Evolutionary conservation across 179 eudicot species (phyloP), one percentile per base, ranked within the genome.

Genomic region (Amaranthus tricolor): DNA sequence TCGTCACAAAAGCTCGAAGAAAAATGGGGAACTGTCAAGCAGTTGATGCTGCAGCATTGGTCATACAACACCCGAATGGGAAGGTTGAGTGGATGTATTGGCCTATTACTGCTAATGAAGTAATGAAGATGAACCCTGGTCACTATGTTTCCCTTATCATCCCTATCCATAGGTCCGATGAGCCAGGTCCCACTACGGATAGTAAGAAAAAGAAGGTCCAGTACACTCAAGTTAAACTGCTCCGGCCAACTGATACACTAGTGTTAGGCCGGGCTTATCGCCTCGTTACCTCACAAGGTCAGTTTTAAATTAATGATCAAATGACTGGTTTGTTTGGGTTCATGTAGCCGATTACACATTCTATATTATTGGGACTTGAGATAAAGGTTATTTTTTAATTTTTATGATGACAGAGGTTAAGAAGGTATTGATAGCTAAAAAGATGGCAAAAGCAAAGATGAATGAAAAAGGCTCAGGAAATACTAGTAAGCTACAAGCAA

Each of bases 21-120:
- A 66, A 82, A 62, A 95, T 95, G 99, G 99, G 99, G 50, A 93
- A 95, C 78, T 95, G 99, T 75, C 99, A 95, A 58, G 97, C 98
- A 68, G 87, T 93, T 9, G 99, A 95, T 88, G 97, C 98, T 56
- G 97, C 98, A 78, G 97, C 98, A 70, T 79, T 91, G 59, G 97
- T 88, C 68, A 86, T 96, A 83, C 98, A 96, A 68, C 97, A 93
- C 77, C 97, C 98, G 6, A 83, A 58, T 81, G 99, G 99, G 19
- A 89, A 74, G 71, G 81, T 84, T 69, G 97, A 96, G 65, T 89
- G 94, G 84, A 77, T 93, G 88, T 96, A 96, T 70, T 91, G 94
- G 94, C 62, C 95, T 0, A 56, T 91, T 9, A 74, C 78, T 47
- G 98, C 92, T 9, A 83, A 86, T 73, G 92, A 93, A 59, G 89